Conservation (phyloP, 768 basidiomycete species). For the Amylocystis lapponica region DNA sequence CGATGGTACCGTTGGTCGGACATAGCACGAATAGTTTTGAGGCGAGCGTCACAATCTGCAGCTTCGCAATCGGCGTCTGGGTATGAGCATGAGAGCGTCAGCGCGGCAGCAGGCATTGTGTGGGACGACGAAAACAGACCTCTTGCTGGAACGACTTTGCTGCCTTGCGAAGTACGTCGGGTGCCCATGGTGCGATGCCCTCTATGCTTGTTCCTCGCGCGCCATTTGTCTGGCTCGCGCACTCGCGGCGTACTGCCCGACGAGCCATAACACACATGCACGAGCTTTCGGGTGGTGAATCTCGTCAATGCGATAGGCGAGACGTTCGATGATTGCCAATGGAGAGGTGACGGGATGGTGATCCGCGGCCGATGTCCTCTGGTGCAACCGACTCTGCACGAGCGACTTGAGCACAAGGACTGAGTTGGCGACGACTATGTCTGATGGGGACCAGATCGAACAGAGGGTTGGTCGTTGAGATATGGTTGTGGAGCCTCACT, state of each 20-base stretch:
- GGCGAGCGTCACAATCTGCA: slow-evolving; percentile 81
- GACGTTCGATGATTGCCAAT: slow-evolving; percentile 65
- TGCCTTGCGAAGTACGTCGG: slow-evolving; percentile 81
- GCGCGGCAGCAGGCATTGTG: no score
- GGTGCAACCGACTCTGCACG: slow-evolving; percentile 59
- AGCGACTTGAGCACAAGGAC: slow-evolving; percentile 83
- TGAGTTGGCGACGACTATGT: slow-evolving; percentile 70
- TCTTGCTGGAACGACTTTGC: slow-evolving; percentile 70
- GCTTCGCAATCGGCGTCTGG: slow-evolving; percentile 64
- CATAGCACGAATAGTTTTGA: slow-evolving; percentile 76
- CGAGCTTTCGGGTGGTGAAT: slow-evolving; percentile 77
- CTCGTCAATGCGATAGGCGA: slow-evolving; percentile 73
- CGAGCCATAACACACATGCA: slow-evolving; percentile 89
- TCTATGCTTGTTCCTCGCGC: slow-evolving; percentile 32
- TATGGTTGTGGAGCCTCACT: neutral
- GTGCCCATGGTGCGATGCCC: slow-evolving; percentile 73
- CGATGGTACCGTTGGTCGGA: slow-evolving; percentile 44
- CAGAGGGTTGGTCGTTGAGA: neutral
- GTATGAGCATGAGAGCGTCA: neutral
- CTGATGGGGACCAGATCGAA: slow-evolving; percentile 31
- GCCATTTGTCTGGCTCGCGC: slow-evolving; percentile 24
- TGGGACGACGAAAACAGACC: slow-evolving; percentile 34
- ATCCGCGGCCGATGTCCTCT: slow-evolving; percentile 16
- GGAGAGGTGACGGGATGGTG: slow-evolving; percentile 30
- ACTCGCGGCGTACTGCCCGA: slow-evolving; percentile 78